Conservation (phyloP, 495 filamentous ascomycete species). For the Aspergillus carlsbadensis region DNA sequence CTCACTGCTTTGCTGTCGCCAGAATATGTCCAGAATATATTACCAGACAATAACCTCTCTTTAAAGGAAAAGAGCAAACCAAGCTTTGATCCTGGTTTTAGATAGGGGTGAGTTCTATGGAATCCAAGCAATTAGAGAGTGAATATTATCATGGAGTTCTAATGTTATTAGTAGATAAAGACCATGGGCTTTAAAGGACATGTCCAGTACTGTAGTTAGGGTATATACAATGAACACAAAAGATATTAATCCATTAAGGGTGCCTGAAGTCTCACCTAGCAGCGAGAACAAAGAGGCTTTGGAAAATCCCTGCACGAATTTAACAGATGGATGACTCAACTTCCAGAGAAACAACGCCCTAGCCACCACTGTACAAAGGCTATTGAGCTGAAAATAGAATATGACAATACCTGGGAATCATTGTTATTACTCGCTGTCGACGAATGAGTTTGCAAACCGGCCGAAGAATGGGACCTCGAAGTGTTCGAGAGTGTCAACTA, state of each 20-base stretch:
- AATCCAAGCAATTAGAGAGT: too few relatives aligned
- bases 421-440: constrained; percentile 83
- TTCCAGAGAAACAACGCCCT: neutral
- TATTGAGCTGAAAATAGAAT: neutral
- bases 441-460: constrained; percentile 77
- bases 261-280: neutral
- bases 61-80: too few relatives aligned
- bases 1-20: too few relatives aligned
- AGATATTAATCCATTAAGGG: constrained; percentile 2
- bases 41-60: too few relatives aligned
- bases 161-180: too few relatives aligned
- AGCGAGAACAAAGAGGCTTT: neutral
- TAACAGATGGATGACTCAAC: neutral
- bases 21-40: too few relatives aligned
- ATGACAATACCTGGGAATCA: neutral
- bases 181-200: too few relatives aligned
- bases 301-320: constrained; percentile 1
- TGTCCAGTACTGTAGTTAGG: neutral
- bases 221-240: constrained; percentile 1
- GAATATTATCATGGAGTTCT: too few relatives aligned
- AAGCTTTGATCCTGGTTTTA: too few relatives aligned
- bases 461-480: constrained; percentile 86
- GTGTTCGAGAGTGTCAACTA: constrained; percentile 85
- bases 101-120: too few relatives aligned
- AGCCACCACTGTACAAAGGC: constrained; percentile 13